phyloP scores from a whole-genome alignment of 805 yeast species.

The Sungouiozyma ichnusensis region DNA sequence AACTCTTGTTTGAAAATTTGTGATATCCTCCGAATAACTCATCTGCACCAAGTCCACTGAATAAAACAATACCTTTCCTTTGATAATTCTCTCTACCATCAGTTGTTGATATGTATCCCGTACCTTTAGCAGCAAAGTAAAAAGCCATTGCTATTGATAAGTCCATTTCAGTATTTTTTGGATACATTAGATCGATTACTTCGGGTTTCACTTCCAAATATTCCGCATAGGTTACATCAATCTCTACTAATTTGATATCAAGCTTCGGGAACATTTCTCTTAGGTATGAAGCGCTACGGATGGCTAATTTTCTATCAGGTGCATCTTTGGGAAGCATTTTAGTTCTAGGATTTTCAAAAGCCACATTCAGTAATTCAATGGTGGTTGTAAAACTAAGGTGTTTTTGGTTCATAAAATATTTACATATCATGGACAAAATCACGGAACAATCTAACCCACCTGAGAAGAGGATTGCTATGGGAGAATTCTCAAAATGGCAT shows the following conservation, averaged over 20 bases:
- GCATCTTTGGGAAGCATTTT: conserved; percentile 48
- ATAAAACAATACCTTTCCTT: conserved; percentile 55
- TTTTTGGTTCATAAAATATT: conserved; percentile 12
- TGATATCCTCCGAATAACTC: conserved; percentile 95
- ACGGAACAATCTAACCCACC: conserved; percentile 95
- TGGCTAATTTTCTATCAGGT: conserved; percentile 76
- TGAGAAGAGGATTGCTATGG: conserved; percentile 64
- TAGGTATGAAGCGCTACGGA: conserved; percentile 48
- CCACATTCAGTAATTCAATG: conserved; percentile 82
- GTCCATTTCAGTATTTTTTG: conserved; percentile 89
- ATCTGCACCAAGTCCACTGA: conserved; percentile 96
- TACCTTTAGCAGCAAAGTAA: conserved; percentile 72
- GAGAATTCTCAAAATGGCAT: conserved; percentile 29
- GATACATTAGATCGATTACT: conserved; percentile 64
- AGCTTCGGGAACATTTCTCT: conserved; percentile 33
- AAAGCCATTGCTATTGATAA: conserved; percentile 91
- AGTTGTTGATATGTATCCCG: conserved; percentile 25
- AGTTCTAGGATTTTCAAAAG: conserved; percentile 83
- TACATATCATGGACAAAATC: conserved; percentile 44
- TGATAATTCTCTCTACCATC: conserved; percentile 24
- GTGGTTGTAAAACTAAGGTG: conserved; percentile 7
- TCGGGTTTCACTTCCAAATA: conserved; percentile 40
- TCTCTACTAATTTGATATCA: conserved; percentile 45
- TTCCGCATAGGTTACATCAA: conserved; percentile 62
- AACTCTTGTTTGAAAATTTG: conserved; percentile 47